Conservation (phyloP, 164 flowering plant species). For the Cinnamomum micranthum region DNA sequence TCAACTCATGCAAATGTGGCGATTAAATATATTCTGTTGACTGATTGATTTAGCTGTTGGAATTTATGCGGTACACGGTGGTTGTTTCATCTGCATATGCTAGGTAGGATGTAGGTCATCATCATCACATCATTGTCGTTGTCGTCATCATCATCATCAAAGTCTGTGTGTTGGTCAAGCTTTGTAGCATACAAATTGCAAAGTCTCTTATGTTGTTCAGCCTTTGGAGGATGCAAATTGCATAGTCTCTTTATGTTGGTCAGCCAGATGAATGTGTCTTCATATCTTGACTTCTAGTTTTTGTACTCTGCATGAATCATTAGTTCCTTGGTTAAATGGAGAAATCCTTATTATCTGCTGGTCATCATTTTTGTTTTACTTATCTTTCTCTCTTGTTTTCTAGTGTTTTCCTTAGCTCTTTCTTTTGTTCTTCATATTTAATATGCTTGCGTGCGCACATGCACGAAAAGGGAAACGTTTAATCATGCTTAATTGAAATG, state of each 20-base stretch:
- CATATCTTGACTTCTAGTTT: constrained; percentile 11
- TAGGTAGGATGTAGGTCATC: not conserved
- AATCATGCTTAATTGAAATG: constrained; percentile 6
- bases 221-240: too few species aligned
- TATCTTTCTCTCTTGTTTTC: constrained; percentile 17
- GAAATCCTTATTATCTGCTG: constrained; percentile 29
- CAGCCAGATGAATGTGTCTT: not conserved
- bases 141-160: too few species aligned
- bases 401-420: constrained; percentile 4
- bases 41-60: not conserved
- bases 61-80: not conserved
- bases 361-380: constrained; percentile 29
- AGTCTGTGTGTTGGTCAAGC: too few species aligned
- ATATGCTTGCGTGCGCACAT: not conserved
- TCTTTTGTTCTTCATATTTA: too few species aligned
- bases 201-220: too few species aligned
- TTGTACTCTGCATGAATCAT: constrained; percentile 25
- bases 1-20: not conserved
- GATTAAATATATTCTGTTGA: not conserved
- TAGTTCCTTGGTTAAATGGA: constrained; percentile 28
- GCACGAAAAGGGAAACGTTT: not conserved
- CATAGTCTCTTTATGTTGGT: too few species aligned
- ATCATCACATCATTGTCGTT: too few species aligned
- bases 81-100: constrained; percentile 1
- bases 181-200: too few species aligned